Percentiles rank a stretch among this genome's conserved stretches.
Evolutionary conservation across 805 yeast genomes (phyloP).

Genomic region (Yarrowia phangngaensis): DNA sequence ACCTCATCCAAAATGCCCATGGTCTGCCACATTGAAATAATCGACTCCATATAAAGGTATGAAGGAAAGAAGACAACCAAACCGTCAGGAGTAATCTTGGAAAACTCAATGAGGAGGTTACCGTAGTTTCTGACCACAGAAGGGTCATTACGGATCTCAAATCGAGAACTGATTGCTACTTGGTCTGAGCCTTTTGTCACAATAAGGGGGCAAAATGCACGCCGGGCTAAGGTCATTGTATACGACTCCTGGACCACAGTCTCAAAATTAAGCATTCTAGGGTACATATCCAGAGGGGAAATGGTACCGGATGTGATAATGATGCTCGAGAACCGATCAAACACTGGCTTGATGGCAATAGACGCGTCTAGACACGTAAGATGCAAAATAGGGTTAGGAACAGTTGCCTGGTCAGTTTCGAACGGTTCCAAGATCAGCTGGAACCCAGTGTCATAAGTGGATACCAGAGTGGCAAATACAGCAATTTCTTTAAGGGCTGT

Average conservation of each 20-base stretch:
- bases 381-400: constrained; percentile 91
- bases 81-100: constrained; percentile 97
- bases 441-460: constrained; percentile 93
- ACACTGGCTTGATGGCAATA: constrained; percentile 94
- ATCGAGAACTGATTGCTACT: constrained; percentile 92
- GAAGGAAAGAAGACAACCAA: constrained; percentile 97
- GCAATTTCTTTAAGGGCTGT: constrained; percentile 92
- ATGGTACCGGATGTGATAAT: constrained; percentile 97
- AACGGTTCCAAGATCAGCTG: constrained; percentile 89
- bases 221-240: constrained; percentile 88
- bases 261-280: constrained; percentile 89
- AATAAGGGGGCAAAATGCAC: constrained; percentile 91
- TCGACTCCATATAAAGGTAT: constrained; percentile 95
- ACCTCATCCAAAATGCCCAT: constrained; percentile 98
- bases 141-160: constrained; percentile 96
- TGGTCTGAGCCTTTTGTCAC: constrained; percentile 98
- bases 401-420: constrained; percentile 91
- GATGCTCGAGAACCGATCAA: constrained; percentile 87
- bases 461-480: constrained; percentile 90
- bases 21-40: constrained; percentile 97
- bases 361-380: constrained; percentile 97
- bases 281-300: constrained; percentile 98
- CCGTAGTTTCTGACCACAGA: constrained; percentile 97
- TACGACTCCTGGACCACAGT: constrained; percentile 93
- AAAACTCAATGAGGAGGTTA: constrained; percentile 80